Conservation (phyloP, 495 filamentous ascomycete species). For the Trichoderma gamsii region DNA sequence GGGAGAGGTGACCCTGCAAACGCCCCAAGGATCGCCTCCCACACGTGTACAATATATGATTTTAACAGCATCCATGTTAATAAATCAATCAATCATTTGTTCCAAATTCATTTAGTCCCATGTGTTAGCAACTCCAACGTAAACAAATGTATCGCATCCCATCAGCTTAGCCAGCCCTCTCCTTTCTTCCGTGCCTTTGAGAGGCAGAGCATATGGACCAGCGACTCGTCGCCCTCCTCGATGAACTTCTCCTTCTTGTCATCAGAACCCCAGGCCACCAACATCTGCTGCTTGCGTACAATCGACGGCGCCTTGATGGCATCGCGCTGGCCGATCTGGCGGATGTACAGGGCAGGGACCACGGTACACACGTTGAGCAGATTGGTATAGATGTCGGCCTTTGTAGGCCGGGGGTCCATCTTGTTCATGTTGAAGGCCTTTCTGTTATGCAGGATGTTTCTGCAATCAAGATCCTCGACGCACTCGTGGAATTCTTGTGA, state of each 20-base stretch:
- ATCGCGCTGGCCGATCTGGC: conserved; percentile 22
- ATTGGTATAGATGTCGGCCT: conserved; percentile 20
- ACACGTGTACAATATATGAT: background rate
- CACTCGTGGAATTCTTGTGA: conserved; percentile 19
- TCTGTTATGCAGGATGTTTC: conserved; percentile 27
- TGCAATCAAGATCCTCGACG: conserved; percentile 24
- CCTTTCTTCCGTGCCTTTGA: background rate
- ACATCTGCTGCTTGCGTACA: conserved; percentile 26
- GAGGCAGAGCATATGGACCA: conserved; percentile 21
- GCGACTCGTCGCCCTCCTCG: conserved; percentile 16
- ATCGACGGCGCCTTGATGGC: conserved; percentile 22
- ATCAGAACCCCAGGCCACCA: conserved; percentile 26
- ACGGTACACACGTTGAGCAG: conserved; percentile 23
- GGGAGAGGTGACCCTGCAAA: background rate
- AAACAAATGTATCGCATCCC: too few species aligned
- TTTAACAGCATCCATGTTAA: conserved; percentile 6
- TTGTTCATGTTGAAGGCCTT: conserved; percentile 26
- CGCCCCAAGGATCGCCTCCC: background rate
- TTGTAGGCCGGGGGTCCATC: conserved; percentile 22
- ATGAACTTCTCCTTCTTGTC: conserved; percentile 22
- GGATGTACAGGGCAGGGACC: conserved; percentile 25
- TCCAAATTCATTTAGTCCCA: background rate
- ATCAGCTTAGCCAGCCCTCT: background rate
- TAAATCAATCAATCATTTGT: background rate
- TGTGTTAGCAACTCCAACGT: background rate